Evolutionary conservation across 805 yeast species (phyloP), one percentile per base, ranked within the genome.

Genomic region (Wickerhamiella kurtzmanii): DNA sequence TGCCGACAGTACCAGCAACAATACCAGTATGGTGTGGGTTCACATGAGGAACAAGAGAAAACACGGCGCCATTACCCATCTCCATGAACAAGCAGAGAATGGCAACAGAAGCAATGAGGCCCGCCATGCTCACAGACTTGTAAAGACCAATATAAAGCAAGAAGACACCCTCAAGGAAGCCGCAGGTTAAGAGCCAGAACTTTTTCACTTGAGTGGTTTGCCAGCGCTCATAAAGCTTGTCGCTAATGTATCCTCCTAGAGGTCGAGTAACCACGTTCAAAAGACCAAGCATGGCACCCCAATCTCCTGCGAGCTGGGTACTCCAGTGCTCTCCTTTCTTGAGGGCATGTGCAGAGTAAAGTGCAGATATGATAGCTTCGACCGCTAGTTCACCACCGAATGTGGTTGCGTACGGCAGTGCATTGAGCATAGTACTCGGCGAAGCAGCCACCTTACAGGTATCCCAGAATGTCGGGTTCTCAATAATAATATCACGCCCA

Each of bases 21-120:
- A 63, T 58, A 44, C 69, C 69, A 15, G 64, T 58, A 45, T 61
- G 66, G 38, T 56, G 57, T 20, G 62, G 63, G 45, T 63, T 62
- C 25, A 63, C 56, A 42, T 63, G 63, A 2, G 67, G 67, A 11
- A 65, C 69, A 9, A 61, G 51, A 0, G 66, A 55, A 50, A 60
- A 65, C 44, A 62, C 61, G 11, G 69, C 69, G 47, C 69, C 69
- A 44, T 65, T 64, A 18, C 62, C 68, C 60, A 64, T 64, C 45
- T 65, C 69, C 65, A 65, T 63, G 38, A 61, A 64, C 11, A 61
- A 44, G 18, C 57, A 53, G 64, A 64, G 55, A 19, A 64, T 54
- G 37, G 58, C 57, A 45, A 64, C 49, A 0, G 65, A 53, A 1
- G 53, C 64, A 38, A 65, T 59, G 17, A 64, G 51, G 1, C 61